Evolutionary conservation across 2,329 filamentous ascomycete species (phyloP), one percentile per base, ranked within the genome.

Genomic region (Leptosphaerulina australis): DNA sequence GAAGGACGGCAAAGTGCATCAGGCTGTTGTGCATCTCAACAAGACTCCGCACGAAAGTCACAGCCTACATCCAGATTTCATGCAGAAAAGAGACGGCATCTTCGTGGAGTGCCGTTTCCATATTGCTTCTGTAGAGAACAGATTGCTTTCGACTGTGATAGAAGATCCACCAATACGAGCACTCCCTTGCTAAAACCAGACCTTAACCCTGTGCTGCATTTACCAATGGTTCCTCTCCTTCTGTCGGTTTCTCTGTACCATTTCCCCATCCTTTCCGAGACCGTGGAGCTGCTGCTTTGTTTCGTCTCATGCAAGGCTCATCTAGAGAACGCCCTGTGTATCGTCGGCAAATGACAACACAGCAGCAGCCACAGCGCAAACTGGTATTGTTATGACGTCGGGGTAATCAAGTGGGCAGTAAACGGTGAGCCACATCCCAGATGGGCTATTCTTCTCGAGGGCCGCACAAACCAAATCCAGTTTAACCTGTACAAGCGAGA

Each of bases 251-350:
- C 21, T 15, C 26, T 33, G 48, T 38, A 21, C 36, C 25, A 51
- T 43, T 46, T 43, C 41, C 31, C 48, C 41, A 33, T 46, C 24
- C 43, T 51, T 37, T 17, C 48, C 48, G 36, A 41, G 33, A 41
- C 41, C 31, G 26, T 21, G 48, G 43, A 43, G 21, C 29, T 14
- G 25, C 44, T 37, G 26, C 12, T 50, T 36, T 28, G 48, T 51
- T 51, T 51, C 48, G 41, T 46, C 26, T 46, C 43, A 46, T 51
- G 48, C 48, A 43, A 46, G 48, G 41, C 36, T 31, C 36, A 44
- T 38, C 28, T 33, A 18, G 28, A 26, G 15, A 18, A 20, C 34
- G 38, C 36, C 36, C 20, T 45, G 41, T 45, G 41, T 31, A 26
- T 21, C 30, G 25, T 37, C 31, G 43, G 25, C 12, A 34, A 34